Conservation (phyloP, 2,329 filamentous ascomycete genomes). For the Xylaria sp. region DNA sequence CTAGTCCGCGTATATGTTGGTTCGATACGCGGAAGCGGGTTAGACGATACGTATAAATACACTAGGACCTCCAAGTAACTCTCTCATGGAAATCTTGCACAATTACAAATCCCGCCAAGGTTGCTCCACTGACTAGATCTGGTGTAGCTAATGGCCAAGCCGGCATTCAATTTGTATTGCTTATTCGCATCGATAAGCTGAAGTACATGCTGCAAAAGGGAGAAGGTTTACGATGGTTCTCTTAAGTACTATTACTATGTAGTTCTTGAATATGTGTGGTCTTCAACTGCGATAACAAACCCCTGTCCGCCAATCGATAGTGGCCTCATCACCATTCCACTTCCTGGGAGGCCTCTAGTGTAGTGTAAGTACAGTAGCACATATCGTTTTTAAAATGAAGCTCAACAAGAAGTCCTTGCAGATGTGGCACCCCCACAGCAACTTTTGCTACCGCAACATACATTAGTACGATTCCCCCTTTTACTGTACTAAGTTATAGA, state of each 20-base stretch:
- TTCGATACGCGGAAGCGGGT: conserved; percentile 14
- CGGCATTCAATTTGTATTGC: conserved; percentile 9
- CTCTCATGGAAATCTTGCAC: neutral
- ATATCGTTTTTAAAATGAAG: conserved; percentile 29
- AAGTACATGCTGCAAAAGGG: neutral
- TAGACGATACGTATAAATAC: neutral
- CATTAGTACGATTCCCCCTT: neutral
- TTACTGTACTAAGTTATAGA: neutral
- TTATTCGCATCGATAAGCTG: conserved; percentile 11
- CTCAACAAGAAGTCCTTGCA: conserved; percentile 18
- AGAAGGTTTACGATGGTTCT: no score
- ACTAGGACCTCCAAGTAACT: neutral
- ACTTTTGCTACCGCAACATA: neutral
- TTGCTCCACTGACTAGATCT: conserved; percentile 1
- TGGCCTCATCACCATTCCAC: neutral
- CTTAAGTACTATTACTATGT: no score
- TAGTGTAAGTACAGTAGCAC: neutral
- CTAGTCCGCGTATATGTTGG: neutral
- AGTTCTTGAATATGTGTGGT: no score
- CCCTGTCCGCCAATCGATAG: neutral
- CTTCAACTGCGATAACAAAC: no score
- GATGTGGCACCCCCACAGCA: neutral
- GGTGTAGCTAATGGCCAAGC: neutral
- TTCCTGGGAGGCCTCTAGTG: conserved; percentile 12
- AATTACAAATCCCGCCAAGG: conserved; percentile 29